Evolutionary conservation across 495 filamentous ascomycete genomes (phyloP).

Genomic region (Penicillium psychrofluorescens): DNA sequence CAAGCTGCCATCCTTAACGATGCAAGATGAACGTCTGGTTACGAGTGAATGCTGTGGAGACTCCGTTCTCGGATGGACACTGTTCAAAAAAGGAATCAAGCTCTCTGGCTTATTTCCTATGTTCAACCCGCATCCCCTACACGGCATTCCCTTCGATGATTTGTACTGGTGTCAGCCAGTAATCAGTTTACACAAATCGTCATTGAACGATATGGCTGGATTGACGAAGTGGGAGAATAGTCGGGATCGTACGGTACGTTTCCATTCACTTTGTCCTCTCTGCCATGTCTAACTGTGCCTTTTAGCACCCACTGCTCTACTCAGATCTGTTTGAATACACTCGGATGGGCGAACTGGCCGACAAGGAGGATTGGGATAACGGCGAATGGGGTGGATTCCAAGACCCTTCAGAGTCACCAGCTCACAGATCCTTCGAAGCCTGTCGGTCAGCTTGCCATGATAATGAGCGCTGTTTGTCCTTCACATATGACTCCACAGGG

Average conservation of each 20-base stretch:
- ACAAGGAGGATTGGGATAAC: slow-evolving; percentile 28
- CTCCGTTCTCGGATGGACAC: slow-evolving; percentile 42
- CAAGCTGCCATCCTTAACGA: slow-evolving; percentile 13
- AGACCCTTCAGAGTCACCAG: slow-evolving; percentile 15
- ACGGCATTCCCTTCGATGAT: slow-evolving; percentile 30
- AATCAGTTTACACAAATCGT: slow-evolving; percentile 45
- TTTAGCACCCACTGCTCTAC: slow-evolving; percentile 19
- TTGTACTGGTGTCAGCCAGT: slow-evolving; percentile 45
- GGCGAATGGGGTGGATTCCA: slow-evolving; percentile 21
- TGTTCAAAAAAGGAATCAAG: slow-evolving; percentile 34
- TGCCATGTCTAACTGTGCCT: too few species aligned
- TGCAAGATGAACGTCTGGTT: slow-evolving; percentile 28
- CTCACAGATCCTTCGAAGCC: slow-evolving; percentile 15
- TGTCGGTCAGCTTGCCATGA: slow-evolving; percentile 21
- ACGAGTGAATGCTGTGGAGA: slow-evolving; percentile 45
- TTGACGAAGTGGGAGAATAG: slow-evolving; percentile 18
- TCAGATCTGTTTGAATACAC: slow-evolving; percentile 22
- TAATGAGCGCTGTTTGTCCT: slow-evolving; percentile 19
- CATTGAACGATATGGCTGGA: slow-evolving; percentile 15
- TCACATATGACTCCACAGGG: slow-evolving; percentile 16
- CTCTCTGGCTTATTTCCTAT: slow-evolving; percentile 46
- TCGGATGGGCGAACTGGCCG: slow-evolving; percentile 7
- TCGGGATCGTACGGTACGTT: slow-evolving; percentile 17
- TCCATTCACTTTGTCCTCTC: neutral
- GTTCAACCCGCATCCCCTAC: slow-evolving; percentile 38